A percentile compares a stretch with the other conserved stretches of the same genome.
Conservation (phyloP, 805 yeast genomes). For the Blastobotrys parvus region DNA sequence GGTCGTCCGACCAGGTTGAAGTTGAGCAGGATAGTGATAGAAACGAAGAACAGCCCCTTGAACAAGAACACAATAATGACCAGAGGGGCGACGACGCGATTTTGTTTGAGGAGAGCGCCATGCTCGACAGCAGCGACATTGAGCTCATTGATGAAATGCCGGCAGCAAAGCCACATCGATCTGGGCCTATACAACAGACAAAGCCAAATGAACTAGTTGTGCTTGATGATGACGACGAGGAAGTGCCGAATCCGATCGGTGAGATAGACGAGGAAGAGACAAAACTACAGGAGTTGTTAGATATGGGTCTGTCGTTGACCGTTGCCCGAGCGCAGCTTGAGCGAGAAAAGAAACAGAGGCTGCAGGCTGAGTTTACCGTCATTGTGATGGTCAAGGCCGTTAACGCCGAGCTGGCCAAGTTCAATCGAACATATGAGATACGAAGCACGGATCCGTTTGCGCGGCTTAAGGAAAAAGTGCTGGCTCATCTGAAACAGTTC, state of each 20-base stretch:
- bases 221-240: background rate
- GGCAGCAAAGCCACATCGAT: too few species aligned
- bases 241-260: background rate
- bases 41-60: background rate
- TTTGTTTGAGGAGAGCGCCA: background rate
- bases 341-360: background rate
- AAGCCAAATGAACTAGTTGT: too few species aligned
- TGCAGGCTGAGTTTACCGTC: background rate
- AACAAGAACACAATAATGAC: background rate
- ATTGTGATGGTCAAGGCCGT: background rate
- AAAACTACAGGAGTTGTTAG: background rate
- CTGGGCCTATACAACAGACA: too few species aligned
- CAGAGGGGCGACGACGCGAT: background rate
- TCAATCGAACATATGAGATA: background rate
- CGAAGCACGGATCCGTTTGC: background rate
- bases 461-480: background rate
- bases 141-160: background rate
- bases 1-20: background rate
- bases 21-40: background rate
- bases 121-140: constrained; percentile 1
- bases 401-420: background rate
- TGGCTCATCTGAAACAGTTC: background rate
- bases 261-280: background rate
- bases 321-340: background rate
- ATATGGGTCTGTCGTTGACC: background rate